Conservation (phyloP, 2,329 filamentous ascomycete genomes). For the Lachnellula arida region DNA sequence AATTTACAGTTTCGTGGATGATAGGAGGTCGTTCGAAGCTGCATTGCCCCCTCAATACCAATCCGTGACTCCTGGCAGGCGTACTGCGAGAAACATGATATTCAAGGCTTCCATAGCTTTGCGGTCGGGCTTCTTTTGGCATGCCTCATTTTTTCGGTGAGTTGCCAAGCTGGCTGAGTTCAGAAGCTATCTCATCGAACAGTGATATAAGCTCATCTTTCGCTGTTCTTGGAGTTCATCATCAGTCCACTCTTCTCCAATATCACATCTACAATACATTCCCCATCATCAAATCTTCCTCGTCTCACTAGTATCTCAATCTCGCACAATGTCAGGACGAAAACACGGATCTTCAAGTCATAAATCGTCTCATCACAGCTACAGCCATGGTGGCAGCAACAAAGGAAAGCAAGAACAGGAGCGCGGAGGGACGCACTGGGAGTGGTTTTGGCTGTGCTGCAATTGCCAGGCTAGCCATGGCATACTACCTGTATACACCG, state of each 20-base stretch:
- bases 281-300: too few species aligned
- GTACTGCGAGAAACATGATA: not conserved
- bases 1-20: not conserved
- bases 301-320: too few species aligned
- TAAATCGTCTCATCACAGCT: not conserved
- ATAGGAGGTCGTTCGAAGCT: not conserved
- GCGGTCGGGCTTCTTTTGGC: too few species aligned
- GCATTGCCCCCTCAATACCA: not conserved
- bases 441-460: not conserved
- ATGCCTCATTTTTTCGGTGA: too few species aligned
- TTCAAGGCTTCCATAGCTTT: too few species aligned
- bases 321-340: too few species aligned
- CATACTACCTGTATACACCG: not conserved
- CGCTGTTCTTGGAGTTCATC: too few species aligned
- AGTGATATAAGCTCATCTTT: too few species aligned
- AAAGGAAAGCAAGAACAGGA: not conserved
- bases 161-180: too few species aligned
- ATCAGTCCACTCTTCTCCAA: too few species aligned
- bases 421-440: not conserved
- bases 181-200: too few species aligned
- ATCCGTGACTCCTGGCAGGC: not conserved
- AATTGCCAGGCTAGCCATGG: not conserved
- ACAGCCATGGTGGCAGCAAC: not conserved
- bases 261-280: too few species aligned
- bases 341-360: not conserved